Evolutionary conservation across 192 early-diverging fungal genomes (phyloP).

Genomic region (Coemansia nantahalensis): DNA sequence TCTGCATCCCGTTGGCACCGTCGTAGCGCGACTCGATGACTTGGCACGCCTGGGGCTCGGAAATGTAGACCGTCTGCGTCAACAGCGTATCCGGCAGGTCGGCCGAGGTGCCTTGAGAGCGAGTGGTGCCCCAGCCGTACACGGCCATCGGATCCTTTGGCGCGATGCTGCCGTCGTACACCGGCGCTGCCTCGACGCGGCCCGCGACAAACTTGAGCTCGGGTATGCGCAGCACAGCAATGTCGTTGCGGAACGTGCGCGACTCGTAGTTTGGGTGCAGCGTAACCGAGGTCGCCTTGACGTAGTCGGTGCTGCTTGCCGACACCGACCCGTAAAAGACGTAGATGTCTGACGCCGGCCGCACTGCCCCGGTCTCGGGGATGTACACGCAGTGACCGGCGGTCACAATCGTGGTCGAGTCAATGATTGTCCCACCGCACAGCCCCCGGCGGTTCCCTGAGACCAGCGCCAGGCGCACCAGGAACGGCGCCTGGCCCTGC

Average conservation of each 20-base stretch:
- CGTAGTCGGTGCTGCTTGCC: constrained; percentile 5
- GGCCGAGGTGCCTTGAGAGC: constrained; percentile 15
- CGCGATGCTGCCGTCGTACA: constrained; percentile 20
- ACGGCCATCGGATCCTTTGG: constrained; percentile 27
- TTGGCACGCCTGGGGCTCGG: constrained; percentile 41
- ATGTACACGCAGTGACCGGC: constrained; percentile 38
- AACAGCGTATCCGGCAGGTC: constrained; percentile 17
- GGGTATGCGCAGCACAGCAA: constrained; percentile 32
- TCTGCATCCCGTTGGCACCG: constrained; percentile 30
- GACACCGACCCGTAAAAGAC: constrained; percentile 27
- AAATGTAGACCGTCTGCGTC: constrained; percentile 31
- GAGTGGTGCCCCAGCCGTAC: constrained; percentile 43
- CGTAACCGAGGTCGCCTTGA: constrained; percentile 16
- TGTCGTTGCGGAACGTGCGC: constrained; percentile 26
- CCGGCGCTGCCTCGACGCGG: constrained; percentile 16
- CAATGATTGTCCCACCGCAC: constrained; percentile 47
- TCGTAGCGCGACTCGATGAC: constrained; percentile 26
- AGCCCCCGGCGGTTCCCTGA: constrained; percentile 7
- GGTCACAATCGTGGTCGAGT: constrained; percentile 32
- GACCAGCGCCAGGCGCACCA: constrained; percentile 17
- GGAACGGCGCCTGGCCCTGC: constrained; percentile 27
- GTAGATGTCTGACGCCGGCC: constrained; percentile 5
- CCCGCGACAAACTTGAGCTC: constrained; percentile 10
- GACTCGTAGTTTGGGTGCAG: constrained; percentile 31
- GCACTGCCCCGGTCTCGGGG: neutral